Conservation (phyloP, 768 basidiomycete species). For the Candolleomyces aberdarensis region DNA sequence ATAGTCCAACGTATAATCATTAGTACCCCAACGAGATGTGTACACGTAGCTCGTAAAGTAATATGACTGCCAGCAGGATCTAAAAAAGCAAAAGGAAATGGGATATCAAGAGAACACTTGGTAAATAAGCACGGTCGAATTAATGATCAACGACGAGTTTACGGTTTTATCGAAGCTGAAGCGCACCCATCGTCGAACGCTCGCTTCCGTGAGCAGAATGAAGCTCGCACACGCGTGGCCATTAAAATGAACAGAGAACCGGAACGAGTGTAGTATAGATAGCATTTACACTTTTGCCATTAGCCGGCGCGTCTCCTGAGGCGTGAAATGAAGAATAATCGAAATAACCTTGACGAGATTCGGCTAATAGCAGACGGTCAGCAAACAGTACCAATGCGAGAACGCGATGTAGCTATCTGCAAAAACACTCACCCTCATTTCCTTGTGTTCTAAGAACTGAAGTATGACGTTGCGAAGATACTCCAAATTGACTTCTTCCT, state of each 20-base stretch:
- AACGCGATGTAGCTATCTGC: neutral
- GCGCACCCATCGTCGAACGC: neutral
- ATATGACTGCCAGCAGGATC: no score
- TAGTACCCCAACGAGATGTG: no score
- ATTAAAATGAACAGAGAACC: no score
- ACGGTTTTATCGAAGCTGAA: constrained; percentile 10
- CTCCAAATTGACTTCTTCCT: constrained; percentile 94
- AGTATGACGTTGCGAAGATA: constrained; percentile 95
- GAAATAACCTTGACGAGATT: constrained; percentile 90
- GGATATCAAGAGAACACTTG: no score
- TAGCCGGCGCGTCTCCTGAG: constrained; percentile 87
- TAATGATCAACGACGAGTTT: neutral
- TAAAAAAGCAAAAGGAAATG: no score
- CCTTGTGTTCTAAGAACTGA: constrained; percentile 97
- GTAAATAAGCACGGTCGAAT: no score
- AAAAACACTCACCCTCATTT: constrained; percentile 82
- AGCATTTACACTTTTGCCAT: constrained; percentile 72
- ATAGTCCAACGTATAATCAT: neutral
- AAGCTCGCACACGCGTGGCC: no score
- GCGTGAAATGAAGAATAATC: constrained; percentile 91
- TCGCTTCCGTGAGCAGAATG: no score
- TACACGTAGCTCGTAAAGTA: no score
- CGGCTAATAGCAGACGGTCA: constrained; percentile 45
- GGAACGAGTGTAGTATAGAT: constrained; percentile 13
- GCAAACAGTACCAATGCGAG: neutral